Base-by-base conservation (phyloP, 441 rosid genomes). In the Gossypium armourianum region DNA sequence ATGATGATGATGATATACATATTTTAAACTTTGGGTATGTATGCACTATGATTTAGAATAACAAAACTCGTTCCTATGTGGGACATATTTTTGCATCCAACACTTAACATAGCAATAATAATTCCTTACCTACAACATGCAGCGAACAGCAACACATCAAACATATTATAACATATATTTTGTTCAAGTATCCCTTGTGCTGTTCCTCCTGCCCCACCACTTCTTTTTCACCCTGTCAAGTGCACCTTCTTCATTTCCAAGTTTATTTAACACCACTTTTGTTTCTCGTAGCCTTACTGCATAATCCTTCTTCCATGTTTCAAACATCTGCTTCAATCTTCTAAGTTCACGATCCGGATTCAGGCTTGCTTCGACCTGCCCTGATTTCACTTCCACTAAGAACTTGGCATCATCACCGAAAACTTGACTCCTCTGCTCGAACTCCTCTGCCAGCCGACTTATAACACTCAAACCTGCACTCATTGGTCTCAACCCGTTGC, bases 161-260 rank as follows among this genome's bases (percentile, higher is more conserved):
- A 36, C 45, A 36, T 1, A 45, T 19, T 6, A 49, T 8, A 60
- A 36, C 45, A 36, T 36, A 8, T 36, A 49, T 52, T 9, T 28
- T 54, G 60, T 29, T 62, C 54, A 88, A 70, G 55, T 81, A 57
- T 80, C 79, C 87, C 93, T 90, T 21, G 92, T 66, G 75, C 98
- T 95, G 80, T 92, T 95, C 81, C 90, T 88, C 74, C 98, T 92
- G 61, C 92, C 96, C 99, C 97, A 95, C 93, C 93, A 95, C 74
- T 90, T 95, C 92, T 82, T 89, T 80, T 92, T 95, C 77, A 75
- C 85, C 57, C 73, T 83, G 69, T 89, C 93, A 32, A 83, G 78
- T 2, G 86, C 86, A 65, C 90, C 87, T 81, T 89, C 94, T 74
- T 92, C 96, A 12, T 54, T 90, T 60, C 95, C 96, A 0, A 95